Evolutionary conservation across 768 basidiomycete species (phyloP), one percentile per base, ranked within the genome.

Genomic region (Xerocomellus chrysenteron): DNA sequence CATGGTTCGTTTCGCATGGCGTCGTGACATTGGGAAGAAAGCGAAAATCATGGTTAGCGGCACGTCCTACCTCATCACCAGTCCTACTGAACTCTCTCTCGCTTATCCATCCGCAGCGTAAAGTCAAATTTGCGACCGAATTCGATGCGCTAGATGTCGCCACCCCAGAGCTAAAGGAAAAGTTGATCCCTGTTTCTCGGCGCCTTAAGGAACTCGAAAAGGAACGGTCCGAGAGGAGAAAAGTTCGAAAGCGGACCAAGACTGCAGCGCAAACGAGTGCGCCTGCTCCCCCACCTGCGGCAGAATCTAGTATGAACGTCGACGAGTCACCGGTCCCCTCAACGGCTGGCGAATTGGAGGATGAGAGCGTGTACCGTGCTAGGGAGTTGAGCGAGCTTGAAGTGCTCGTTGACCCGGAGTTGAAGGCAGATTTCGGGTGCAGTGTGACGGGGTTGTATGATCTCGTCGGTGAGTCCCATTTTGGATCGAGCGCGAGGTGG

Each of bases 1-100:
- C 65, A 92, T 98, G 89, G 94, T 95, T 13, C 90, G 97, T 46
- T 99, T 98, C 71, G 88, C 87, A 53, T 99, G 97, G 97, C 79
- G 92, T 57, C 79, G 83, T 37, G 97, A 98, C 62, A 94, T 97
- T 56, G 74, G 74, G 50, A 93, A 88, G 77, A 98, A 98, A 68
- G 86, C 96, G 2, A 98, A 99, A 76, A 96, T 98, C 69, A 94
- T 99, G 96, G 90, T 90, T 57, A 43, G 75, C 64, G 30, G 6
- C 54, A 0, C 19, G 9, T 42, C 32, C 17, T 8, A 26, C 44
- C 17, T 10, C 8, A 36, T 48, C 14, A 5, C 17, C 6, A 2
- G 11, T 14, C 26, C 33, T 3, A 30, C 17, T 33, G 17, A 45
- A 9, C 7, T 4, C 21, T 46, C 21, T 46, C 17, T n/a, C 19